Evolutionary conservation across 2,329 filamentous ascomycete species (phyloP).

Genomic region (Amauroascus verrucosus): DNA sequence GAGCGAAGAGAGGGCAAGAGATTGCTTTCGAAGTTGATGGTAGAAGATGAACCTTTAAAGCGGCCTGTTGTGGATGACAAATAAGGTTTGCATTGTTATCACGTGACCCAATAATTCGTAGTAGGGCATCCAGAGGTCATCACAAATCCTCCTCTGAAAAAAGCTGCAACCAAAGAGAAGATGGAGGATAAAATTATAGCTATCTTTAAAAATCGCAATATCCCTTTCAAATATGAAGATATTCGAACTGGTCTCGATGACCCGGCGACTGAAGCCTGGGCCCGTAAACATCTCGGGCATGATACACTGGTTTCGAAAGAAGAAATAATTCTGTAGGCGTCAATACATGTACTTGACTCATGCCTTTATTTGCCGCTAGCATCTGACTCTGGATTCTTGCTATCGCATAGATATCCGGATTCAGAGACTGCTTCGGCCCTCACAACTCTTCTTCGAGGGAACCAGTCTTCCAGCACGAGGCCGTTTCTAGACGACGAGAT

Average conservation of each 20-base stretch:
- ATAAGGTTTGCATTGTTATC: too few relatives aligned
- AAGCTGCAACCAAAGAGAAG: too few relatives aligned
- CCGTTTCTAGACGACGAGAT: conserved; percentile 34
- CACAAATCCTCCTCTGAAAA: too few relatives aligned
- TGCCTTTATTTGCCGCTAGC: background rate
- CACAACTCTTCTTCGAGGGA: conserved; percentile 22
- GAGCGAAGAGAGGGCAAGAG: too few relatives aligned
- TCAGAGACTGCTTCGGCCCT: conserved; percentile 27
- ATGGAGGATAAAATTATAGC: conserved; percentile 21
- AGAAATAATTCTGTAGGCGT: conserved; percentile 29
- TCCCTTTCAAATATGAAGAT: conserved; percentile 23
- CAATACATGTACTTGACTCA: background rate
- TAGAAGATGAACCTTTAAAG: too few relatives aligned
- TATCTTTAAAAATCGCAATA: conserved; percentile 24
- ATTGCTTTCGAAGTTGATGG: too few relatives aligned
- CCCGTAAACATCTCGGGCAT: conserved; percentile 23
- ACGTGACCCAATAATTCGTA: too few relatives aligned
- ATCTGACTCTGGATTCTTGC: background rate
- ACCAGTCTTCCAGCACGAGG: conserved; percentile 25
- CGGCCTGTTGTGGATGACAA: too few relatives aligned
- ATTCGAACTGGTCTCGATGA: conserved; percentile 24
- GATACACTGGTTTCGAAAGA: conserved; percentile 33
- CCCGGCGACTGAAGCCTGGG: conserved; percentile 25
- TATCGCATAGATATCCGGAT: conserved; percentile 24
- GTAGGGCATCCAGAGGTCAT: too few relatives aligned